Conservation (phyloP, 805 yeast species). For the Saccharomycopsis sp. region DNA sequence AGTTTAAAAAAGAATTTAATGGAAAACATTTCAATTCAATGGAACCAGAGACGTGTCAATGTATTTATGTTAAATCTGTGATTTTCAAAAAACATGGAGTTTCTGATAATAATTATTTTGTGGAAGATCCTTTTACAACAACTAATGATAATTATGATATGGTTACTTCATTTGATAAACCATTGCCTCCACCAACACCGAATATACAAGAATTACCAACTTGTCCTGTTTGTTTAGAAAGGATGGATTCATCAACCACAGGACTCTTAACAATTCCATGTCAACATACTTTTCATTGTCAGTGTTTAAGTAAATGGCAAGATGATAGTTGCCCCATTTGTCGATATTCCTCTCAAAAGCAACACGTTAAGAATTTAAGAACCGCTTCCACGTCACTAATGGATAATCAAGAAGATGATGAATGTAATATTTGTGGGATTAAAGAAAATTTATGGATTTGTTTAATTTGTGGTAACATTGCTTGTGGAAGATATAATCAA, state of each 20-base stretch:
- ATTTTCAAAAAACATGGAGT: conserved; percentile 27
- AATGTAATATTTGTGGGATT: conserved; percentile 50
- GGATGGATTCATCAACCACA: conserved; percentile 71
- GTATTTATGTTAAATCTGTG: conserved; percentile 55
- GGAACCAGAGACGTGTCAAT: conserved; percentile 84
- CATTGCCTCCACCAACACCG: conserved; percentile 18
- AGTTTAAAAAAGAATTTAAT: conserved; percentile 55
- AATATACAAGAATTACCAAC: conserved; percentile 59
- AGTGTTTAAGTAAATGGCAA: conserved; percentile 78
- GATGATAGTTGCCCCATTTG: conserved; percentile 91
- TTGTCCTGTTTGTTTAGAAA: conserved; percentile 86
- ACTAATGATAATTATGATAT: conserved; percentile 54
- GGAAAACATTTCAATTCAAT: conserved; percentile 73
- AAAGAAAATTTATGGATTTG: conserved; percentile 76
- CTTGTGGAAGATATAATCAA: conserved; percentile 79
- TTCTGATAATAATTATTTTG: conserved; percentile 21
- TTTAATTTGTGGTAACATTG: conserved; percentile 82
- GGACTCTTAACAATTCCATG: conserved; percentile 85
- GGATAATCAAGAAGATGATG: conserved; percentile 1
- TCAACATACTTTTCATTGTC: conserved; percentile 89
- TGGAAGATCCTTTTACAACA: conserved; percentile 47
- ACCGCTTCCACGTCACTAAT: too few species aligned
- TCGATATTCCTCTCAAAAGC: conserved; percentile 49
- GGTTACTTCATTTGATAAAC: conserved; percentile 27
- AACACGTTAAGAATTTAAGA: conserved; percentile 5